Conservation (phyloP, 176 grass and related monocot genomes). For the Hsuehochloa calcarea region DNA sequence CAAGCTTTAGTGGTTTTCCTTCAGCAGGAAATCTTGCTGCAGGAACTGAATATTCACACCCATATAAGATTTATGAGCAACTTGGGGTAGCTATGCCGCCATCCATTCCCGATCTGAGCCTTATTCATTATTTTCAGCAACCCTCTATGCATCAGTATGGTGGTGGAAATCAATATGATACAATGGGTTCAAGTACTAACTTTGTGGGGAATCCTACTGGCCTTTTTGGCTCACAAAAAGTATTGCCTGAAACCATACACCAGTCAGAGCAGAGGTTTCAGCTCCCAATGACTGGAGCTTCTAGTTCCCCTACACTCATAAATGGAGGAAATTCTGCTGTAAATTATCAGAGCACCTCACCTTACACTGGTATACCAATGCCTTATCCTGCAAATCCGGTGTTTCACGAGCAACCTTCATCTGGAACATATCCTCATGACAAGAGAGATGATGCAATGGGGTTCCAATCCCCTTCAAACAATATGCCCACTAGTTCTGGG, state of each 20-base stretch:
- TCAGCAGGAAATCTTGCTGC: conserved; percentile 36
- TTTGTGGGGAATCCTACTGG: conserved; percentile 37
- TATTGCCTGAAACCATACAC: conserved; percentile 15
- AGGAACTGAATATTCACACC: conserved; percentile 52
- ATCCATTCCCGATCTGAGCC: conserved; percentile 55
- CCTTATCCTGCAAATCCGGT: conserved; percentile 49
- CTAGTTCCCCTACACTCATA: conserved; percentile 43
- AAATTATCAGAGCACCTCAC: conserved; percentile 48
- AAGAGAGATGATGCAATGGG: conserved; percentile 48
- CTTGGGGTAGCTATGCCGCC: conserved; percentile 47
- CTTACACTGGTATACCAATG: conserved; percentile 39
- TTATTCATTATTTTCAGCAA: conserved; percentile 61
- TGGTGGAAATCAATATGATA: conserved; percentile 56
- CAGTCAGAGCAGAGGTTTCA: conserved; percentile 47
- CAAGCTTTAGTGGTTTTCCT: conserved; percentile 51
- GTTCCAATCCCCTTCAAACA: conserved; percentile 45
- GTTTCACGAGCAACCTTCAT: conserved; percentile 35
- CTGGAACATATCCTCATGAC: conserved; percentile 36
- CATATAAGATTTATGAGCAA: conserved; percentile 72
- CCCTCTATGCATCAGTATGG: conserved; percentile 51
- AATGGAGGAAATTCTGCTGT: conserved; percentile 38
- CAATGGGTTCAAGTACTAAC: conserved; percentile 36
- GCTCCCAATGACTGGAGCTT: conserved; percentile 35
- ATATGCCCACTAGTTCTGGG: conserved; percentile 28
- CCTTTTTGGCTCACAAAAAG: conserved; percentile 57